A percentile compares a stretch with the other conserved stretches of the same genome.
These are phyloP conservation scores for Daedaleopsis nitida DNA, from an alignment of 768 basidiomycete genomes.

Conservation along the genomic window DNA sequence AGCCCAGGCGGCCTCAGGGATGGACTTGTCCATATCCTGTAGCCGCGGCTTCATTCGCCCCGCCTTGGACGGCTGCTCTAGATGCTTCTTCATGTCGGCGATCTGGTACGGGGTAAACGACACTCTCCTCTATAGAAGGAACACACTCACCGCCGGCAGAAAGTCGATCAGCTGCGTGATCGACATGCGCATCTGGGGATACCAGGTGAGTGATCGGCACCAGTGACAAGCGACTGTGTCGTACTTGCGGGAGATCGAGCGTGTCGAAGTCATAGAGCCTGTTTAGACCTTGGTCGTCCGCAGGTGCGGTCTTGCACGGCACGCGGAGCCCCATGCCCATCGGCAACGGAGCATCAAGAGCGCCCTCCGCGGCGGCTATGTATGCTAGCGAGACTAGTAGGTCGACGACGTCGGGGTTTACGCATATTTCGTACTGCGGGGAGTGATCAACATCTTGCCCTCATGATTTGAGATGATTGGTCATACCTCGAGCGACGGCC, in stretches of 20 bases:
- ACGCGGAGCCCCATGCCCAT: conserved; percentile 63
- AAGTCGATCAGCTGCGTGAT: conserved; percentile 47
- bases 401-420: conserved; percentile 65
- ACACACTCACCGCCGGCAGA: conserved; percentile 48
- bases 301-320: conserved; percentile 28
- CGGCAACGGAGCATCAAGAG: conserved; percentile 59
- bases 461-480: no score
- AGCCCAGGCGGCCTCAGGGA: conserved; percentile 65
- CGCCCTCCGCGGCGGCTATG: conserved; percentile 52
- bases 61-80: conserved; percentile 49
- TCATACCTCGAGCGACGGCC: conserved; percentile 64
- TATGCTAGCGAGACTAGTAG: conserved; percentile 68
- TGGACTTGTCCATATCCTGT: conserved; percentile 47
- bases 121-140: neutral
- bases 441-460: neutral
- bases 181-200: conserved; percentile 45
- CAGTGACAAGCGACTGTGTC: conserved; percentile 5
- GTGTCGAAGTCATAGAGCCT: conserved; percentile 57
- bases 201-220: conserved; percentile 1
- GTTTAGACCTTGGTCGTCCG: conserved; percentile 26
- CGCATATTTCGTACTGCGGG: conserved; percentile 65
- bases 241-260: conserved; percentile 40
- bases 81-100: conserved; percentile 57
- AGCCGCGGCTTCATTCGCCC: conserved; percentile 58
- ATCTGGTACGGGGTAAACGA: conserved; percentile 37